Evolutionary conservation across 1,284 basidiomycete species (phyloP).

Genomic region (Sanghuangporus sanghuang): DNA sequence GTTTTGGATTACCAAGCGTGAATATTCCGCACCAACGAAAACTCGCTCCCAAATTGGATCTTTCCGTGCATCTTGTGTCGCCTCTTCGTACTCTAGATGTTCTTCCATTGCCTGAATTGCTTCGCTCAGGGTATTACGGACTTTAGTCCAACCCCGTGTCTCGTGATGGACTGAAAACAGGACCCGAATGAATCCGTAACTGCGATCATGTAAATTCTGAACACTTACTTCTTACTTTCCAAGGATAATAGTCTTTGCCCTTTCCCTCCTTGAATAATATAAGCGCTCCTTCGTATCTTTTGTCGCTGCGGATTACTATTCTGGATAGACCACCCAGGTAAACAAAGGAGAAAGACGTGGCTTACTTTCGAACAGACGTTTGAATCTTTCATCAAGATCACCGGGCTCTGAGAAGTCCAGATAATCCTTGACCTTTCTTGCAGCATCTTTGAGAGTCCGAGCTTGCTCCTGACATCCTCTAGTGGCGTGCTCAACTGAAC

Average conservation of each 20-base stretch:
- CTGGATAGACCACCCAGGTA: background rate
- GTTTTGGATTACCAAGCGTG: background rate
- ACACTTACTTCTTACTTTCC: slow-evolving; percentile 5
- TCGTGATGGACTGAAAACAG: background rate
- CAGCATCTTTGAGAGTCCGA: background rate
- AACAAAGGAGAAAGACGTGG: background rate
- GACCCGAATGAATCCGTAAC: background rate
- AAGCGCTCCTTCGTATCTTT: background rate
- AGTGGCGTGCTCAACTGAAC: background rate
- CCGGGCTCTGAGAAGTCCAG: background rate
- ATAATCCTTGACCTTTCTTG: background rate
- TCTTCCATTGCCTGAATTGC: slow-evolving; percentile 2
- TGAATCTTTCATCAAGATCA: background rate
- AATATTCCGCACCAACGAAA: background rate
- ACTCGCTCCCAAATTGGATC: background rate
- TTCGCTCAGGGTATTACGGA: background rate
- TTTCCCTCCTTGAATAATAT: slow-evolving; percentile 3
- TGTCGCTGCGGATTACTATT: background rate
- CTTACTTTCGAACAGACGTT: background rate
- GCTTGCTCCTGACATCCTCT: background rate
- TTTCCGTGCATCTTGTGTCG: background rate
- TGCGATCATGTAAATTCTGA: background rate
- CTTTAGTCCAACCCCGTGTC: background rate
- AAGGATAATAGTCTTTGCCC: slow-evolving; percentile 1
- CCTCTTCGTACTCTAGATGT: background rate